Evolutionary conservation across 257 asterid genomes (phyloP).

Genomic region (Capsicum pubescens): DNA sequence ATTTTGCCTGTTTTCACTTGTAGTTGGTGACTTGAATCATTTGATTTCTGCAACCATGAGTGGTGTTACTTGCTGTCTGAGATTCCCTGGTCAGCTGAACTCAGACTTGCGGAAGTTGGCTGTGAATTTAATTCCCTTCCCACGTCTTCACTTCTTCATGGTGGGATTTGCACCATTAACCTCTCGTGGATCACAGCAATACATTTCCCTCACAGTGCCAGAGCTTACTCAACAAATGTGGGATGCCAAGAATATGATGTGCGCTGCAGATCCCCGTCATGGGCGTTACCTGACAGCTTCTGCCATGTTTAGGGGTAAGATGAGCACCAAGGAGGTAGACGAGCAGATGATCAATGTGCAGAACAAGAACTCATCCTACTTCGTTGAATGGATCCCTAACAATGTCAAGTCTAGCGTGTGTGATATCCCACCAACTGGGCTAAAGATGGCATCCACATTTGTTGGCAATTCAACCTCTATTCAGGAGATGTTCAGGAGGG

Average conservation of each 20-base stretch:
- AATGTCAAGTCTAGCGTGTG: constrained; percentile 73
- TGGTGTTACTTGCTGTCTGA: constrained; percentile 64
- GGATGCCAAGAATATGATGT: constrained; percentile 80
- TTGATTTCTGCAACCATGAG: constrained; percentile 75
- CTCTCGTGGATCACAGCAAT: constrained; percentile 64
- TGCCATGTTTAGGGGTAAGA: constrained; percentile 73
- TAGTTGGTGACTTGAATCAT: constrained; percentile 73
- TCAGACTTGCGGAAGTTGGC: constrained; percentile 71
- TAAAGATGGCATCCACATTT: constrained; percentile 63
- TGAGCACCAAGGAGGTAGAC: constrained; percentile 78
- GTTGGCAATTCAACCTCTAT: constrained; percentile 69
- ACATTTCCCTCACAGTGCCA: constrained; percentile 61
- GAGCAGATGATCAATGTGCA: constrained; percentile 72
- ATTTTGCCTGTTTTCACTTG: background rate
- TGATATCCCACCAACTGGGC: constrained; percentile 67
- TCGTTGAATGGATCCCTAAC: constrained; percentile 74
- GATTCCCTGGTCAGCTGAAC: constrained; percentile 71
- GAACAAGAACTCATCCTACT: constrained; percentile 73
- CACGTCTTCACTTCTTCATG: constrained; percentile 76
- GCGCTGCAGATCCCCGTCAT: constrained; percentile 72
- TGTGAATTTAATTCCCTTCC: constrained; percentile 68
- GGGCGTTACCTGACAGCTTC: constrained; percentile 73
- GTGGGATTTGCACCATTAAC: constrained; percentile 71
- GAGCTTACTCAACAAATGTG: constrained; percentile 72
- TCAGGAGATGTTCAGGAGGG: constrained; percentile 70